Evolutionary conservation across 192 early-diverging fungal species (phyloP), one percentile per base, ranked within the genome.

Genomic region (Gonapodya prolifera): DNA sequence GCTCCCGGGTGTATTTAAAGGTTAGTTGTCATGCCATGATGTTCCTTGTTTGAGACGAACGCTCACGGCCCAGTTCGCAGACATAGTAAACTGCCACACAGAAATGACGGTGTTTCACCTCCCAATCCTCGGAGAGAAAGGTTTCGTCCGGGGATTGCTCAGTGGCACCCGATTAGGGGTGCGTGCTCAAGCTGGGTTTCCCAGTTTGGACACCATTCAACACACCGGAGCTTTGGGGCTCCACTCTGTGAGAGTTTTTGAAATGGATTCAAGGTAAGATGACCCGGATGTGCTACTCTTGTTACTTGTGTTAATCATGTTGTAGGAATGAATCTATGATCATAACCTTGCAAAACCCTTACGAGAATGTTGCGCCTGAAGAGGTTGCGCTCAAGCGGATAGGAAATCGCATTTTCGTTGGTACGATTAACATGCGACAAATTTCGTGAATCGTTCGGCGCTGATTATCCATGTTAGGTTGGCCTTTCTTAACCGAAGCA

Each of bases 401-500:
- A 70, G 89, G 91, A 33, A 86, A 87, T 70, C 80, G 81, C 1
- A 82, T 94, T 23, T 91, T 85, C 85, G 84, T 91, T 77, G 89
- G 86, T 83, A 78, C 69, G 82, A 78, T 0, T 30, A 61, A 31
- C 30, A 23, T 77, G 30, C 0, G 34, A 69, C 28, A 34, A 61
- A 61, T 61, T 61, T 16, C 45, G 45, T 45, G 2, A 16, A 75
- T 23, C 18, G 8, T 75, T n/a, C 73, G n/a, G 33, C 35, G 35
- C 77, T 33, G 28, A 29, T 80, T 81, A 23, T 69, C 83, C 76
- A 83, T 81, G 81, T 80, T 85, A 77, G 83, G 87, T 0, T 99
- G 94, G 91, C 97, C 97, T 33, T 96, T 93, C 78, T 82, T 98
- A 76, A 86, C 85, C 77, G 96, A 99, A 79, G 89, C 91, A 0